Evolutionary conservation across 768 basidiomycete genomes (phyloP), one percentile per base, ranked within the genome.

Genomic region (Sarcodon sp.): DNA sequence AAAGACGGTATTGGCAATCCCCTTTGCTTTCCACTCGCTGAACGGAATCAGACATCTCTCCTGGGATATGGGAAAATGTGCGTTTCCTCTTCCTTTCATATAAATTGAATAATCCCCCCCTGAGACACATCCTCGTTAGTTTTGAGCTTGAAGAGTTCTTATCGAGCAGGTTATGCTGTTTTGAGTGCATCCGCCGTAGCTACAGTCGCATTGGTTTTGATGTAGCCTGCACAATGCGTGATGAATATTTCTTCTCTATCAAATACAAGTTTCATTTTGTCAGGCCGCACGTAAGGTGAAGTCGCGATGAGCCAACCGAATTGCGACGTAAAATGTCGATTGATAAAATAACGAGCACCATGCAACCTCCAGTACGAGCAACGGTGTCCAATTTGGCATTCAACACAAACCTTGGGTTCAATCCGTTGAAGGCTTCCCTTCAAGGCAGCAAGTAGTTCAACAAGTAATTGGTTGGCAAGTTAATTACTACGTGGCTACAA

Each of bases 21-120:
- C 93, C 1, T 94, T 96, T 64, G 77, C 87, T 12, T 97, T 83
- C 77, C 94, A 98, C 68, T 76, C 78, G 7, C 72, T 80, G 64
- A 97, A 97, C 65, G 94, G 94, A 3, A 52, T 97, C 51, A 77
- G 94, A 37, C 94, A 98, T 71, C 67, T 98, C 57, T 63, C 66
- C 33, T 98, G 94, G 94, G 94, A 97, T 66, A 65, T 76, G 61
- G 80, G 82, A 50, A 85, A 83, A 71, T 83, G 94, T 97, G 57
- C 55, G 92, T 79, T 31, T 50, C 36, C 13, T 6, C 39, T 32
- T 47, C n/a, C 27, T 51, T 46, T 21, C 43, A 47, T 27, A 27
- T 27, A 27, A 27, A 27, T 27, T 27, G 13, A 41, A 13, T 27
- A 13, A 15, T 41, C 11, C 4, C 12, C 37, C 16, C 13, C 8